Conservation (phyloP, 2,329 filamentous ascomycete genomes). For the Cladosporium sp. region DNA sequence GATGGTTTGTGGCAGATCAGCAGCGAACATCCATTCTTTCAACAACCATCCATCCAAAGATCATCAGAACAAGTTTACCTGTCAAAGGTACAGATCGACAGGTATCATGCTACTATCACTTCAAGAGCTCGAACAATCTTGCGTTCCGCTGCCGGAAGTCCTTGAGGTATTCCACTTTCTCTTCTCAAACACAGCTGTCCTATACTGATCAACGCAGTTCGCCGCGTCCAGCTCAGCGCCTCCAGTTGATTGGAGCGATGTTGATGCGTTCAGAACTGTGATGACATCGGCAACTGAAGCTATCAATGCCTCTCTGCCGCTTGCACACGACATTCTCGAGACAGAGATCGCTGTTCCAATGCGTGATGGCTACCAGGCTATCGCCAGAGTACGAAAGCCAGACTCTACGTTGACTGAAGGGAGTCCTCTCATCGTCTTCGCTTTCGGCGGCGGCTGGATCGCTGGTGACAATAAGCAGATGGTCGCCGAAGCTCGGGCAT, state of each 20-base stretch:
- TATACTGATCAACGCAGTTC: not conserved
- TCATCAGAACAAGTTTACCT: too few species aligned
- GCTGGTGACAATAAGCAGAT: conserved; percentile 24
- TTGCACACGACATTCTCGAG: not conserved
- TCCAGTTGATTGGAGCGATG: not conserved
- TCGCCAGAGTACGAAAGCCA: conserved; percentile 36
- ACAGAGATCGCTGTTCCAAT: conserved; percentile 27
- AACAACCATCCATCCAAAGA: not conserved
- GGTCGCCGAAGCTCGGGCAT: conserved; percentile 23
- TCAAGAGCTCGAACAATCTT: not conserved
- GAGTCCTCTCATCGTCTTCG: conserved; percentile 25
- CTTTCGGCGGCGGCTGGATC: conserved; percentile 30
- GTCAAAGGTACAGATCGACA: not conserved
- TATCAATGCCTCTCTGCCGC: not conserved
- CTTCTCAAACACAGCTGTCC: too few species aligned
- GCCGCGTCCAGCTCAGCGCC: not conserved
- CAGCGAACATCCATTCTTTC: not conserved
- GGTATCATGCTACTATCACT: not conserved
- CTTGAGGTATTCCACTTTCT: not conserved
- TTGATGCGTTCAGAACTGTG: not conserved
- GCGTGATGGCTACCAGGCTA: conserved; percentile 37
- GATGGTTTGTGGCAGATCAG: not conserved
- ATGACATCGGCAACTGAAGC: not conserved
- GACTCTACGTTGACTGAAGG: conserved; percentile 17
- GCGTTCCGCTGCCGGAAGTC: conserved; percentile 4